Base-by-base conservation (phyloP, 1,284 basidiomycete genomes). In the Tylopilus sp. region DNA sequence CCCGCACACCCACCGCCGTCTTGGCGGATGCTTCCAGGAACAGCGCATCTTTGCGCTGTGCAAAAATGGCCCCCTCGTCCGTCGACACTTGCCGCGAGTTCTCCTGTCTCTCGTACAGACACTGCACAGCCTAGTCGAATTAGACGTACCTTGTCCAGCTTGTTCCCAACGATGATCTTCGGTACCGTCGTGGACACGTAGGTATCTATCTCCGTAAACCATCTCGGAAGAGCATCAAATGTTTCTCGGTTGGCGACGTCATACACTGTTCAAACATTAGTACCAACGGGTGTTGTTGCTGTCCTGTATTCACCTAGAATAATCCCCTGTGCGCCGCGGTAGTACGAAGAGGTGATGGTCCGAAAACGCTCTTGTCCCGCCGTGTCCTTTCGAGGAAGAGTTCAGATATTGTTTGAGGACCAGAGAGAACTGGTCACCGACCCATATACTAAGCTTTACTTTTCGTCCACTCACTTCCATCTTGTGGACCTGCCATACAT, bases 101-200 rank as follows among this genome's bases (percentile, higher is more conserved):
- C 63, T 96, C 95, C 89, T 93, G 45, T 30, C 3, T 15, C 4
- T 1, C 3, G 15, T 18, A 52, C 10, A 55, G 48, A 29, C n/a
- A 4, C 31, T 6, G 21, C 13, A 16, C 9, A 21, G 28, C 16
- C 44, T 25, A 21, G 34, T 12, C 18, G 29, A 9, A 19, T 23
- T 19, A 6, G 11, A 62, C 71, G 48, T 45, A 86, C 90, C 79
- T 94, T 95, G 74, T 98, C 96, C 5, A 96, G 77, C 71, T 98
- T 99, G 73, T 99, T 99, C 8, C 88, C 88, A 2, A 98, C 93
- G 25, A 99, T 79, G 60, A 98, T 92, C 78, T 94, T 92, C 43
- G 95, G 90, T n/a, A 97, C 91, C 8, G 86, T 84, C 19, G 77
- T 75, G 1, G 84, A 83, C 42, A 95, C 91, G 64, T 97, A 98